Evolutionary conservation across 2,329 filamentous ascomycete genomes (phyloP), one percentile per base, ranked within the genome.

Genomic region (Neoarthrinium moseri): DNA sequence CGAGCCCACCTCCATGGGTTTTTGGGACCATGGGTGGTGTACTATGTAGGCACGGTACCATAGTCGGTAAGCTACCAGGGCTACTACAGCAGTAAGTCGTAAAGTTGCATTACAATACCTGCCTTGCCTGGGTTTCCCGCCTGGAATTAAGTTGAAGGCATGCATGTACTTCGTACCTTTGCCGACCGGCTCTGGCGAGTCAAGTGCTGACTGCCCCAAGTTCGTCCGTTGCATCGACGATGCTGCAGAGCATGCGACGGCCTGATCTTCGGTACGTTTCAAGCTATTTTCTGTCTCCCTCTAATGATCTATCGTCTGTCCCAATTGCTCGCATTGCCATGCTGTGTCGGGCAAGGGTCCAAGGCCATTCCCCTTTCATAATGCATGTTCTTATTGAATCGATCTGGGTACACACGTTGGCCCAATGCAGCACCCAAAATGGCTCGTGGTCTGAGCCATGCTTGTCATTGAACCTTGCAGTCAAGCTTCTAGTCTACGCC

Each of bases 241-340:
- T 17, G 13, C 38, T 21, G 23, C 23, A 13, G 18, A 5, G 7
- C 38, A 40, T 7, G 7, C 29, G 17, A 10, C 27, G 15, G 48
- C 49, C 54, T 52, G 51, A 56, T 56, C 54, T 55, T 55, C 56
- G 53, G 56, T 57, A 57, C 54, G 57, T 61, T 63, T 61, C 59
- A 61, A 60, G 45, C 52, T 55, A 56, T 48, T 51, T 48, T 49
- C 49, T 41, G 38, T 24, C 20, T 8, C 38, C 11, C 21, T 7
- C 17, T 34, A 29, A 6, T 34, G 27, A 34, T 43, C 40, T 43
- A 22, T 24, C 40, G 34, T 33, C 30, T 43, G 13, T 30, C 20
- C 21, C 18, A 11, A 13, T 11, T 23, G 13, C 17, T 33, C 23
- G 27, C 40, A 15, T 34, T n/a, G 33, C 18, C 26, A 17, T 41